Percentiles rank a stretch among this genome's conserved stretches.
phyloP scores from a whole-genome alignment of 106 monocot genomes.

The Dendrobium chrysotoxum region DNA sequence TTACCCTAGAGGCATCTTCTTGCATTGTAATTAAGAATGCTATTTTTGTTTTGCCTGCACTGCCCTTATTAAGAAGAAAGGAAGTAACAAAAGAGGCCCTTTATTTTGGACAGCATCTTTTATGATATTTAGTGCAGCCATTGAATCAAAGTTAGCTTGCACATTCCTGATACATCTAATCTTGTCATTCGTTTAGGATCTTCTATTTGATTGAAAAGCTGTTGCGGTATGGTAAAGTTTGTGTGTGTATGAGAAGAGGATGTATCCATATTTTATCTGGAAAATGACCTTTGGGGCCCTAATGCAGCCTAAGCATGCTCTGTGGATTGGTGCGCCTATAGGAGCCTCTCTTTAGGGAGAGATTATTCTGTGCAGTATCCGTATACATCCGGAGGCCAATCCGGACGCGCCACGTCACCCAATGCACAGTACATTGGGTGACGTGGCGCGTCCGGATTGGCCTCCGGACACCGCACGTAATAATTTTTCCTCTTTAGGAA shows the following conservation, averaged over 20 bases:
- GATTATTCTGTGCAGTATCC: too few species aligned
- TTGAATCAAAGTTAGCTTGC: background rate
- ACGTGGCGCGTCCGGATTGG: too few species aligned
- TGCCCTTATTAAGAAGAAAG: background rate
- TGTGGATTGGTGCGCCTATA: too few species aligned
- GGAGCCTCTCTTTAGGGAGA: too few species aligned
- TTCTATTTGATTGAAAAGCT: background rate
- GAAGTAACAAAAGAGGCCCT: background rate
- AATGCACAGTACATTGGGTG: too few species aligned
- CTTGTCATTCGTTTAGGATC: background rate
- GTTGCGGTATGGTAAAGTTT: background rate
- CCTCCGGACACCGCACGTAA: too few species aligned
- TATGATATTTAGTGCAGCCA: background rate
- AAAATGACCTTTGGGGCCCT: background rate
- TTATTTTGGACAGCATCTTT: background rate
- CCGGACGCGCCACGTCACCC: too few species aligned
- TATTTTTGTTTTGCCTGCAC: constrained; percentile 7
- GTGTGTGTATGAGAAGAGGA: background rate
- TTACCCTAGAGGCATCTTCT: background rate
- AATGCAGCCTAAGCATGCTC: background rate
- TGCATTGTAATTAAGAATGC: constrained; percentile 1
- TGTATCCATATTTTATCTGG: background rate
- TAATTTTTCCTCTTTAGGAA: too few species aligned
- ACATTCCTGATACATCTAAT: background rate
- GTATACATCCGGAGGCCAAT: too few species aligned